A percentile compares a stretch with the other conserved stretches of the same genome.
These are phyloP conservation scores for Fomitopsis palustris DNA, from an alignment of 1,284 basidiomycete species.

Conservation along the genomic window DNA sequence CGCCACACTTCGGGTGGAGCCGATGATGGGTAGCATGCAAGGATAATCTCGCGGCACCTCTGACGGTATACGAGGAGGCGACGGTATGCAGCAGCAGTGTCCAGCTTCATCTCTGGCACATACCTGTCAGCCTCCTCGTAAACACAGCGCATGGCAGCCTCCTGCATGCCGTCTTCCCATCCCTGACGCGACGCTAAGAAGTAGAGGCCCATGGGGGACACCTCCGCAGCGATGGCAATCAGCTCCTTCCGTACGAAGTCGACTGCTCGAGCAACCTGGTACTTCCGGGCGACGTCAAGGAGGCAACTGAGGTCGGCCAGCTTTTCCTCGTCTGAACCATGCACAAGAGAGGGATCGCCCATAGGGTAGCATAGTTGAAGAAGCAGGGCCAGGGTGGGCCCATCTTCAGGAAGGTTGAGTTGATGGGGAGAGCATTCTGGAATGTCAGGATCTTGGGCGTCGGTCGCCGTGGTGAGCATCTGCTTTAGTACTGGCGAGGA, in stretches of 20 bases:
- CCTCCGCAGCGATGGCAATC: constrained; percentile 1
- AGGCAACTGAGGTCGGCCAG: background rate
- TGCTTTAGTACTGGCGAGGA: background rate
- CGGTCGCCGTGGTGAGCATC: background rate
- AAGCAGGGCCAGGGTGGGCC: background rate
- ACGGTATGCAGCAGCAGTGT: constrained; percentile 9
- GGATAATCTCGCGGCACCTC: background rate
- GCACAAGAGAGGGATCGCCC: background rate
- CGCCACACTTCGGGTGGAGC: too few species aligned
- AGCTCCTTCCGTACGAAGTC: background rate
- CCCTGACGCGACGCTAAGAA: constrained; percentile 26
- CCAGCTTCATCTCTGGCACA: constrained; percentile 8
- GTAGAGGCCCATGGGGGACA: constrained; percentile 29
- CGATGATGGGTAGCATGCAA: background rate
- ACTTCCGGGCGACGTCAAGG: constrained; percentile 8
- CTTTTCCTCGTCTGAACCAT: background rate
- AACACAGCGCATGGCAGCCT: background rate
- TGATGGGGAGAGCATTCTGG: background rate
- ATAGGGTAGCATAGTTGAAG: background rate
- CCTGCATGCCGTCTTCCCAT: background rate
- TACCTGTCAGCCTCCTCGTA: constrained; percentile 8
- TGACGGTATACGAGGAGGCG: constrained; percentile 3
- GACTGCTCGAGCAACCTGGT: constrained; percentile 9
- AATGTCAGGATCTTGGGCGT: background rate
- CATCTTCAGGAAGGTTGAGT: background rate